phyloP scores from a whole-genome alignment of 2,329 filamentous ascomycete genomes.

The Acrocalymma vagum region DNA sequence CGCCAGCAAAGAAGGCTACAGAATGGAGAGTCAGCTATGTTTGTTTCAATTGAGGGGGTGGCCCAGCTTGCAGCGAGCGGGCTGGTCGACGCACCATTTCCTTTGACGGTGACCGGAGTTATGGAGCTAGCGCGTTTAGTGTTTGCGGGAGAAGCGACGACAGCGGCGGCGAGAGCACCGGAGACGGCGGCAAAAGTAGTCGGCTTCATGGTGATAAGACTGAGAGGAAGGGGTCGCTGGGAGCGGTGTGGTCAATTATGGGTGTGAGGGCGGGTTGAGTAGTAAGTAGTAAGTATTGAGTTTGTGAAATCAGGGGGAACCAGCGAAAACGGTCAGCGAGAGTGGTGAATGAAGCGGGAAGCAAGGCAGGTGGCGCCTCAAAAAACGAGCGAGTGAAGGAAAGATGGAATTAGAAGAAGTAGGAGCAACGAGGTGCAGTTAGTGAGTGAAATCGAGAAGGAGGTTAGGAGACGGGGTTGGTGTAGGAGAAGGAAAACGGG shows the following conservation, averaged over 20 bases:
- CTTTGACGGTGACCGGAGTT: constrained; percentile 68
- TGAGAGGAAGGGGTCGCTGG: too few relatives aligned
- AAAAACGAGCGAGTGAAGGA: constrained; percentile 31
- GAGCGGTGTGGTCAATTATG: not conserved
- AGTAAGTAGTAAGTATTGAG: constrained; percentile 2
- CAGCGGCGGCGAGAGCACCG: constrained; percentile 56
- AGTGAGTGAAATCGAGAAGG: constrained; percentile 6
- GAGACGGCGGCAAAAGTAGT: constrained; percentile 56
- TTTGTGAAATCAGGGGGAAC: constrained; percentile 5
- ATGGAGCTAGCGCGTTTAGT: constrained; percentile 53
- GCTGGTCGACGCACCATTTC: constrained; percentile 61
- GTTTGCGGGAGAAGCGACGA: constrained; percentile 53
- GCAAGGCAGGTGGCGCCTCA: constrained; percentile 19
- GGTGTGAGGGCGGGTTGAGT: constrained; percentile 1
- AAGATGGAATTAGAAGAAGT: constrained; percentile 22
- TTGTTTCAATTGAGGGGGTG: too few relatives aligned
- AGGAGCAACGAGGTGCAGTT: constrained; percentile 6
- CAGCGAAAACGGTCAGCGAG: constrained; percentile 12
- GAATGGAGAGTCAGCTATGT: constrained; percentile 35
- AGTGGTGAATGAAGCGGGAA: constrained; percentile 16
- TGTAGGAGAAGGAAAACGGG: constrained; percentile 6
- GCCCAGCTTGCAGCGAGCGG: too few relatives aligned
- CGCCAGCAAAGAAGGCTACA: constrained; percentile 67
- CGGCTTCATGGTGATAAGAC: constrained; percentile 64
- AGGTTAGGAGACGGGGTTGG: constrained; percentile 8